Evolutionary conservation across 257 asterid species (phyloP).

Genomic region (Solanum sejunctum): DNA sequence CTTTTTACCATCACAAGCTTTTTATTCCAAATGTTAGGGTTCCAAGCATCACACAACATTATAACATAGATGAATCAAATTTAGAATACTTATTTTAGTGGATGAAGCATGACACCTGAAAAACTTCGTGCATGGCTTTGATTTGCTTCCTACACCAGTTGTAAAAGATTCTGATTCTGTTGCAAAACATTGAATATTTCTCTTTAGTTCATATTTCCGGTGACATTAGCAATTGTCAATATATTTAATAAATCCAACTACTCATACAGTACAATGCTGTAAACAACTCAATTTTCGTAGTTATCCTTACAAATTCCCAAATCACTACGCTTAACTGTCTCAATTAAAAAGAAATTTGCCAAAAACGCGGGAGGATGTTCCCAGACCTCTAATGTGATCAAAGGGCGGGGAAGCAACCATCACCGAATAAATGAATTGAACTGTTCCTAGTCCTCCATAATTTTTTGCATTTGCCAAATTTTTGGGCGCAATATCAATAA

Average conservation of each 20-base stretch:
- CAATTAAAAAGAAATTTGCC: neutral
- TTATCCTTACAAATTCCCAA: neutral
- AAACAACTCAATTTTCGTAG: neutral
- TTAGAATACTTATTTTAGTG: conserved; percentile 13
- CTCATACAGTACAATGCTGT: neutral
- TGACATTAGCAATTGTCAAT: neutral
- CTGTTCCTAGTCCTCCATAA: neutral
- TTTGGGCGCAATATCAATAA: neutral
- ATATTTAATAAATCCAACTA: neutral
- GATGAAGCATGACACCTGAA: conserved; percentile 86
- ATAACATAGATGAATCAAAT: neutral
- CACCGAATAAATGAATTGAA: too few relatives aligned
- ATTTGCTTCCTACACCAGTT: conserved; percentile 98
- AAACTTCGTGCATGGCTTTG: conserved; percentile 99
- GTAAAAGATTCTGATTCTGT: conserved; percentile 83
- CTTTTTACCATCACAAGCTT: neutral
- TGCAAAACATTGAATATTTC: conserved; percentile 67
- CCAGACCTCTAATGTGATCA: neutral
- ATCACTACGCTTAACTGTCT: neutral
- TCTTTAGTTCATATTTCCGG: neutral
- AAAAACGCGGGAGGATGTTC: neutral
- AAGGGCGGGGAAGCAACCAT: too few relatives aligned
- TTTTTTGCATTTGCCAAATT: too few relatives aligned
- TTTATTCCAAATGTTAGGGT: neutral
- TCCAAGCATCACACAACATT: neutral